Conservation (phyloP, 1,284 basidiomycete genomes). For the Malassezia equina region DNA sequence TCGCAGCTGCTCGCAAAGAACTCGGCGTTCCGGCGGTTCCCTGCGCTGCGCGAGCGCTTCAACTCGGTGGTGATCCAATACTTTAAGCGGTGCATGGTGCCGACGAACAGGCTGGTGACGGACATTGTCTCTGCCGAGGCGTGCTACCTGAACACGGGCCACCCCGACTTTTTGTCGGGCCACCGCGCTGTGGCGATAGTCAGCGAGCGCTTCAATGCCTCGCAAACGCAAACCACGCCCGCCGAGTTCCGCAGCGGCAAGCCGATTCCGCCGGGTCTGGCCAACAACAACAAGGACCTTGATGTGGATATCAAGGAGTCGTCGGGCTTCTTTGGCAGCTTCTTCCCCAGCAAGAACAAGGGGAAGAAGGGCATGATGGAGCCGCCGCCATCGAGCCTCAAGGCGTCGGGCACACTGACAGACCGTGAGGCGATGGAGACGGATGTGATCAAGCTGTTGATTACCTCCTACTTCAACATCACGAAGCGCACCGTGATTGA, state of each 20-base stretch:
- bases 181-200: slow-evolving; percentile 93
- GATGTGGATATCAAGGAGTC: slow-evolving; percentile 75
- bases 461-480: slow-evolving; percentile 43
- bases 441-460: slow-evolving; percentile 78
- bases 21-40: slow-evolving; percentile 83
- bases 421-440: slow-evolving; percentile 97
- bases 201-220: slow-evolving; percentile 63
- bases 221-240: slow-evolving; percentile 29
- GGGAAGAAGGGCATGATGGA: slow-evolving; percentile 64
- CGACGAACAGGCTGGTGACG: slow-evolving; percentile 84
- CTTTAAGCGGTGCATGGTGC: slow-evolving; percentile 84
- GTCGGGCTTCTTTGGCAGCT: slow-evolving; percentile 85
- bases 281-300: slow-evolving; percentile 87
- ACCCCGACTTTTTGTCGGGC: slow-evolving; percentile 92
- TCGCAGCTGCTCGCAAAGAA: slow-evolving; percentile 79
- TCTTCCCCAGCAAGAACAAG: slow-evolving; percentile 70
- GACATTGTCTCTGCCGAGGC: slow-evolving; percentile 66
- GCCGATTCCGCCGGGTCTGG: slow-evolving; percentile 50
- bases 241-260: slow-evolving; percentile 49
- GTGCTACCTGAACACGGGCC: slow-evolving; percentile 77
- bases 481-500: slow-evolving; percentile 99
- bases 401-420: slow-evolving; percentile 81
- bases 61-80: slow-evolving; percentile 88
- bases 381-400: slow-evolving; percentile 76
- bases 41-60: slow-evolving; percentile 84